These are phyloP conservation scores for Beauveria bassiana DNA, from an alignment of 2,329 filamentous ascomycete genomes.

Conservation along the genomic window DNA sequence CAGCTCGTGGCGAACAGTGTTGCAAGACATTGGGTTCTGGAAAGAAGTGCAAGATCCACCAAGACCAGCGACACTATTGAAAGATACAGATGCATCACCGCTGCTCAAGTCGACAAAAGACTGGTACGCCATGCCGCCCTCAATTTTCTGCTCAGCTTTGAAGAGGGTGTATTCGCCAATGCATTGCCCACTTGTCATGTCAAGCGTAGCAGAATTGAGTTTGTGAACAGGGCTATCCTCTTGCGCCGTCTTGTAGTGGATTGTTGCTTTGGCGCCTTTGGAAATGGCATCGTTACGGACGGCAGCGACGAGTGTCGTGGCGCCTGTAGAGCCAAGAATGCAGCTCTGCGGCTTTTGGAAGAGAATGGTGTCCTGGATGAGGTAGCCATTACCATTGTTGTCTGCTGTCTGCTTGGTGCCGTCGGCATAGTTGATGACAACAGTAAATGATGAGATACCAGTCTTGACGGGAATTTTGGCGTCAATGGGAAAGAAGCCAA, in stretches of 20 bases:
- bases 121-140: slow-evolving; percentile 36
- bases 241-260: slow-evolving; percentile 37
- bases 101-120: slow-evolving; percentile 38
- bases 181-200: slow-evolving; percentile 36
- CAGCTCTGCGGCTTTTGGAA: slow-evolving; percentile 52
- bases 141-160: slow-evolving; percentile 32
- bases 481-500: slow-evolving; percentile 45
- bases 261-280: slow-evolving; percentile 31
- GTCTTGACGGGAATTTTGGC: slow-evolving; percentile 45
- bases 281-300: slow-evolving; percentile 40
- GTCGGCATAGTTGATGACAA: slow-evolving; percentile 41
- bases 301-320: slow-evolving; percentile 37
- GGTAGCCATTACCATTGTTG: slow-evolving; percentile 51
- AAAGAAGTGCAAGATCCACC: slow-evolving; percentile 37
- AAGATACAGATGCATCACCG: slow-evolving; percentile 35
- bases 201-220: slow-evolving; percentile 29
- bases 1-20: not conserved
- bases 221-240: slow-evolving; percentile 34
- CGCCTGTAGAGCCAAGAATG: slow-evolving; percentile 34
- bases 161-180: slow-evolving; percentile 43
- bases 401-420: slow-evolving; percentile 40
- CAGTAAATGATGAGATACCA: slow-evolving; percentile 54
- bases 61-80: slow-evolving; percentile 39
- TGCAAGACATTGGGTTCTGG: slow-evolving; percentile 25
- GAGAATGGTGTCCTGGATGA: slow-evolving; percentile 46